Percentiles rank a stretch among this genome's conserved stretches.
These are phyloP conservation scores for Claviceps africana DNA, from an alignment of 2,329 filamentous ascomycete genomes.

Conservation along the genomic window DNA sequence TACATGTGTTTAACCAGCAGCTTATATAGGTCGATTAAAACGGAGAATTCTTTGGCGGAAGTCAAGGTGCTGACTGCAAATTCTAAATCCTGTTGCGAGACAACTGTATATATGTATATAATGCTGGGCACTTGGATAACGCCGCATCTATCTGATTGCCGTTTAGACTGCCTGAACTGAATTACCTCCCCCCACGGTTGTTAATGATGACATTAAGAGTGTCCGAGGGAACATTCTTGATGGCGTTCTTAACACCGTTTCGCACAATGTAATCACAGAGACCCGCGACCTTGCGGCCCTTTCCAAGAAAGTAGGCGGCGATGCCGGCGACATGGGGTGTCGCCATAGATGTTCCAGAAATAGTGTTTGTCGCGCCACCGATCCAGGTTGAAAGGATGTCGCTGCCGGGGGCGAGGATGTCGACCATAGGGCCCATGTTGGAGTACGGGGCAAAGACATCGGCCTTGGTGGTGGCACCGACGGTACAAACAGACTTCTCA, in stretches of 20 bases:
- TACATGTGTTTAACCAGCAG: too few species aligned
- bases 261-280: slow-evolving; percentile 33
- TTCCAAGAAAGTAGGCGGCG: slow-evolving; percentile 29
- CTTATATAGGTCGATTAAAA: too few species aligned
- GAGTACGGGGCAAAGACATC: slow-evolving; percentile 31
- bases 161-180: too few species aligned
- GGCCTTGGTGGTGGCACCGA: slow-evolving; percentile 27
- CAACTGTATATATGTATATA: too few species aligned
- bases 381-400: slow-evolving; percentile 31
- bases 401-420: slow-evolving; percentile 35
- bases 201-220: slow-evolving; percentile 41
- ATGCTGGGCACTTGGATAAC: too few species aligned
- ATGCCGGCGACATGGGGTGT: slow-evolving; percentile 26
- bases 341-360: slow-evolving; percentile 31
- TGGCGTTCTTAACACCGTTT: slow-evolving; percentile 26
- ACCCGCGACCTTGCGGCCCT: slow-evolving; percentile 27
- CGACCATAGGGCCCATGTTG: slow-evolving; percentile 33
- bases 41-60: too few species aligned
- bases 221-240: slow-evolving; percentile 25
- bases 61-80: too few species aligned
- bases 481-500: slow-evolving; percentile 31
- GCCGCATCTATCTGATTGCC: too few species aligned
- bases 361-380: slow-evolving; percentile 20
- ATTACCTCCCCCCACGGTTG: slow-evolving; percentile 26
- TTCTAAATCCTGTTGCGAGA: too few species aligned